Conservation (phyloP, 805 yeast genomes). For the Starmerella gropengiesseri region DNA sequence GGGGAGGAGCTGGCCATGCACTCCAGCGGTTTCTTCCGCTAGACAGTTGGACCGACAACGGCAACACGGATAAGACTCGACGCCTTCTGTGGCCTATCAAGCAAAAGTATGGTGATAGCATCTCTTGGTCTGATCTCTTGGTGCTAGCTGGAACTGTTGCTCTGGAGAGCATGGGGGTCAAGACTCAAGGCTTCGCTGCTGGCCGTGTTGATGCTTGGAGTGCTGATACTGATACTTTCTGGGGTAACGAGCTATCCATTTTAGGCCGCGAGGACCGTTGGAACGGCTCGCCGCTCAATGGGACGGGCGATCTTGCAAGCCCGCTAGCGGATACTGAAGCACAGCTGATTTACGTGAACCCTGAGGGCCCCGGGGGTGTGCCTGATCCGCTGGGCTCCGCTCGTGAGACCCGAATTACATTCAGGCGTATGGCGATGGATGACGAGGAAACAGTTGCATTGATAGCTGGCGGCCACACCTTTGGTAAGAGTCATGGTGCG, state of each 20-base stretch:
- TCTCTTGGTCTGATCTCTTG: conserved; percentile 20
- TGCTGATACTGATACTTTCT: conserved; percentile 18
- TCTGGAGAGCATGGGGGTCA: conserved; percentile 19
- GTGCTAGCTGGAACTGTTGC: conserved; percentile 21
- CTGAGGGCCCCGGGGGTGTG: conserved; percentile 19
- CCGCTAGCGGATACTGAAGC: conserved; percentile 16
- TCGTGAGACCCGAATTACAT: conserved; percentile 18
- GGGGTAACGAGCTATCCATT: conserved; percentile 17
- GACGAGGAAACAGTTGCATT: conserved; percentile 21
- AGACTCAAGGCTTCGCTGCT: conserved; percentile 18
- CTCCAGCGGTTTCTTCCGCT: conserved; percentile 21
- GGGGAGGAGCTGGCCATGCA: conserved; percentile 19
- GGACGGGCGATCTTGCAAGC: conserved; percentile 14
- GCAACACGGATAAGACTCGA: conserved; percentile 21
- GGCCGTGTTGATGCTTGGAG: conserved; percentile 21
- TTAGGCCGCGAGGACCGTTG: conserved; percentile 19
- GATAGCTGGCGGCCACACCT: conserved; percentile 22
- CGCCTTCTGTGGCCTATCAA: conserved; percentile 21
- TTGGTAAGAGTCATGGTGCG: conserved; percentile 21
- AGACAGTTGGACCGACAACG: conserved; percentile 19
- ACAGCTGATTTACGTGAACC: conserved; percentile 20
- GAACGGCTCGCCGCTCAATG: conserved; percentile 12
- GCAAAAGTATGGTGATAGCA: conserved; percentile 21
- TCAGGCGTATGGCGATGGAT: conserved; percentile 21
- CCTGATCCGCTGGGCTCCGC: conserved; percentile 18